Conservation (phyloP, 148 eudicot species). For the Mesembryanthemum crystallinum region DNA sequence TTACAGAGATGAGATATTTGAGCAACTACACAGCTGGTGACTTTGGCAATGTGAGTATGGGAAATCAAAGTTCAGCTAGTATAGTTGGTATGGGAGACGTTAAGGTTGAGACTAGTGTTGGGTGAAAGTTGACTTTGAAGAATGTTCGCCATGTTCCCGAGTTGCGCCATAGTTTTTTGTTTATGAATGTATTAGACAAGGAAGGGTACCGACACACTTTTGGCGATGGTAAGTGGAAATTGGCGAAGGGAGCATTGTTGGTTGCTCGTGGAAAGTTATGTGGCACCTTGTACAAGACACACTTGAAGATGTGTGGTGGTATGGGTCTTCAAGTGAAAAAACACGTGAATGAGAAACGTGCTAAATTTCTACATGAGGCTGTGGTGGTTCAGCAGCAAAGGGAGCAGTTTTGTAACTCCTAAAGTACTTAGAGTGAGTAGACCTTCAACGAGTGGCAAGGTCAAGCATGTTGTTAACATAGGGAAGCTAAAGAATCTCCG, state of each 20-base stretch:
- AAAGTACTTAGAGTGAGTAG: background rate
- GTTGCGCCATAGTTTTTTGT: background rate
- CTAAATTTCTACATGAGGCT: background rate
- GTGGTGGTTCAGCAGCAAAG: background rate
- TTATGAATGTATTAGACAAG: background rate
- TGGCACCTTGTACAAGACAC: background rate
- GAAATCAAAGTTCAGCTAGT: background rate
- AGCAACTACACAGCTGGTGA: background rate
- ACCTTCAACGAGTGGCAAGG: background rate
- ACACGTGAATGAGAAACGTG: background rate
- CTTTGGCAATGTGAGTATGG: background rate
- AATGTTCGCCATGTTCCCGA: background rate
- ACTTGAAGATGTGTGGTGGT: slow-evolving; percentile 1
- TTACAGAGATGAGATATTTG: background rate
- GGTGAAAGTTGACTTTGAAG: background rate
- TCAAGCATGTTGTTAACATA: background rate
- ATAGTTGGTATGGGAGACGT: background rate
- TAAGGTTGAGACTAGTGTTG: background rate
- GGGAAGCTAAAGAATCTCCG: background rate
- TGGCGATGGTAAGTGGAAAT: background rate
- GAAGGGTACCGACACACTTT: background rate
- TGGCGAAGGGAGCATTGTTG: background rate
- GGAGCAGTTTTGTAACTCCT: background rate
- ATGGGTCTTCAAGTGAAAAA: too few relatives aligned
- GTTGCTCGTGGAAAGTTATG: background rate